Evolutionary conservation across 345 rosid genomes (phyloP).

Genomic region (Kandelia obovata): DNA sequence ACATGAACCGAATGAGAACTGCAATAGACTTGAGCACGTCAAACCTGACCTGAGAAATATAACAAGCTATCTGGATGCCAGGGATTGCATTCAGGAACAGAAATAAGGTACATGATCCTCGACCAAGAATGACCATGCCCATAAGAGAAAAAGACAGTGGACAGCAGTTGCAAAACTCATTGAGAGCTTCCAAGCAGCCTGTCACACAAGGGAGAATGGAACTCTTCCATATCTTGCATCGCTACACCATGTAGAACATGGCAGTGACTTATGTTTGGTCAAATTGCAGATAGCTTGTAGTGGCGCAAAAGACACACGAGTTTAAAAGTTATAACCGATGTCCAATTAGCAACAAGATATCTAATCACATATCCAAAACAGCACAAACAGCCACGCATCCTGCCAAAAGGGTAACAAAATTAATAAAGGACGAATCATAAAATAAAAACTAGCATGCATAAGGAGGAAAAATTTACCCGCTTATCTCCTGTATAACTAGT

Average conservation of each 20-base stretch:
- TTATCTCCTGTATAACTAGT: constrained; percentile 36
- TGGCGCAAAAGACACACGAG: constrained; percentile 30
- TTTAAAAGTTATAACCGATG: constrained; percentile 31
- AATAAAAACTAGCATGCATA: constrained; percentile 25
- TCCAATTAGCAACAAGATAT: constrained; percentile 45
- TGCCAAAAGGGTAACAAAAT: constrained; percentile 51
- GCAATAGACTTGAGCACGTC: neutral
- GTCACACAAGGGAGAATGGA: constrained; percentile 16
- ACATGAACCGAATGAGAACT: too few species aligned
- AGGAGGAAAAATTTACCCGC: constrained; percentile 39
- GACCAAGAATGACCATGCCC: constrained; percentile 4
- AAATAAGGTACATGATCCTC: constrained; percentile 11
- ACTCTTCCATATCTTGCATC: constrained; percentile 28
- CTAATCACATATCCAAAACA: constrained; percentile 41
- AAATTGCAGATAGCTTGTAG: constrained; percentile 30
- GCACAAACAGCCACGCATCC: constrained; percentile 43
- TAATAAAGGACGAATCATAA: constrained; percentile 30
- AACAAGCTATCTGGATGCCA: constrained; percentile 11
- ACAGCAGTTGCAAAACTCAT: constrained; percentile 23
- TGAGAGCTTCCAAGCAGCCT: constrained; percentile 31
- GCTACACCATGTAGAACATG: constrained; percentile 21
- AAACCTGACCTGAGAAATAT: constrained; percentile 7
- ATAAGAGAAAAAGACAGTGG: constrained; percentile 8
- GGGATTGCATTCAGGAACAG: constrained; percentile 3
- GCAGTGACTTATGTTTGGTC: constrained; percentile 18